Conservation (phyloP, 2,329 filamentous ascomycete species). For the Fusarium cicatricum region DNA sequence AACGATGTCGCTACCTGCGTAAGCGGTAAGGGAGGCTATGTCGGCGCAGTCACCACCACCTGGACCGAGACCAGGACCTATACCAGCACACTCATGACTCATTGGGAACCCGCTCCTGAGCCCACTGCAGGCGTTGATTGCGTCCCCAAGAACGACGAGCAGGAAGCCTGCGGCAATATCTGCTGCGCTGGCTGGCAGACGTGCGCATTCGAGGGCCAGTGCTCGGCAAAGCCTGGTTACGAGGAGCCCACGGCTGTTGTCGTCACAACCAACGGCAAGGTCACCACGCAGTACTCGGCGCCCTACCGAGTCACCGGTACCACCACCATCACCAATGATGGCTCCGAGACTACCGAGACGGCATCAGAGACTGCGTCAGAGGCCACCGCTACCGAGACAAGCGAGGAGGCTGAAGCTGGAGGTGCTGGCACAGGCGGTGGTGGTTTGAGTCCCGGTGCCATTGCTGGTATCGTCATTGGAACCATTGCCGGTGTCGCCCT, state of each 20-base stretch:
- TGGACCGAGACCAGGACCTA: slow-evolving; percentile 68
- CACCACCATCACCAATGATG: slow-evolving; percentile 62
- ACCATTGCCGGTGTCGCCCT: slow-evolving; percentile 72
- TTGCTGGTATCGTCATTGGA: slow-evolving; percentile 83
- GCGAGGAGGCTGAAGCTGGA: slow-evolving; percentile 36
- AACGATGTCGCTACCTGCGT: slow-evolving; percentile 60
- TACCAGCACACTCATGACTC: slow-evolving; percentile 66
- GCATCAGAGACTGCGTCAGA: slow-evolving; percentile 62
- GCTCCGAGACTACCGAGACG: slow-evolving; percentile 57
- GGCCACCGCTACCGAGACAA: slow-evolving; percentile 59
- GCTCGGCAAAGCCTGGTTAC: slow-evolving; percentile 61
- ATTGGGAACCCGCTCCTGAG: slow-evolving; percentile 54
- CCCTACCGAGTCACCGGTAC: slow-evolving; percentile 63
- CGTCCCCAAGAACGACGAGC: slow-evolving; percentile 57
- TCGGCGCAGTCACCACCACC: slow-evolving; percentile 60
- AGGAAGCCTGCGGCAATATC: slow-evolving; percentile 71
- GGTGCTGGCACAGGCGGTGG: slow-evolving; percentile 50
- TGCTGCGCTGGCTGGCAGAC: slow-evolving; percentile 77
- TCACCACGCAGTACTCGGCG: slow-evolving; percentile 64
- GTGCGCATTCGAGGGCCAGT: slow-evolving; percentile 68
- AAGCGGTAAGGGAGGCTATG: slow-evolving; percentile 45
- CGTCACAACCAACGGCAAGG: slow-evolving; percentile 55
- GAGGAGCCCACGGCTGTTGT: slow-evolving; percentile 53
- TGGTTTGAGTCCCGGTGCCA: slow-evolving; percentile 73
- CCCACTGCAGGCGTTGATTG: slow-evolving; percentile 58